Evolutionary conservation across 2,329 filamentous ascomycete genomes (phyloP), one percentile per base, ranked within the genome.

Genomic region (Monilinia vaccinii-corymbosi): DNA sequence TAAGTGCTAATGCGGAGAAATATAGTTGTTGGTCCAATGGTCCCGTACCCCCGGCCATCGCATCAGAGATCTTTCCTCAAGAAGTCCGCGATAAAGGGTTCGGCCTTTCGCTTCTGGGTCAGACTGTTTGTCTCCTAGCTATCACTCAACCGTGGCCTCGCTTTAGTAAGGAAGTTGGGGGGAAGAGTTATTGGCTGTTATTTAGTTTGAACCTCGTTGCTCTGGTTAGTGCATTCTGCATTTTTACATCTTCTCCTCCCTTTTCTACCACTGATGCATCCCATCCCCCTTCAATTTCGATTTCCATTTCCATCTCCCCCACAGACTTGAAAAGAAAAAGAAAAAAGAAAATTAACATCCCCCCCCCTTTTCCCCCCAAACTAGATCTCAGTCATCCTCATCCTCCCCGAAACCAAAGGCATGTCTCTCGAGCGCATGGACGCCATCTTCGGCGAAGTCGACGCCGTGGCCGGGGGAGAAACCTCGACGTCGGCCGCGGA

Each of bases 381-480:
- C 34, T 3, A 60, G 57, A 62, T 77, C 5, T 82, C 78, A 67
- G 75, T 80, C 3, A 80, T 74, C 63, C 76, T 79, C 65, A 76
- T 75, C 50, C 71, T 83, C 1, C 81, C 81, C 0, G 80, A 83
- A 67, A 83, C 81, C 2, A 82, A 81, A 67, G 78, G 77, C n/a
- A 49, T 49, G 47, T 49, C 77, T 3, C 74, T 83, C 4, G 81
- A 83, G 66, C 77, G 78, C 38, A 80, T 82, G 73, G 80, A 83
- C 14, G 47, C 62, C 72, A 73, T 82, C 4, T 83, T 83, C 78
- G 78, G 67, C 32, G 68, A 65, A 49, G 57, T 63, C 2, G 64
- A 68, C 46, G 67, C 68, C 31, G 66, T 67, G 9, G 61, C 60
- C 9, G 68, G 66, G 28, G 67, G 67, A 16, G 67, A 75, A 60